phyloP scores from a whole-genome alignment of 192 early-diverging fungal species.

The Cladochytrium replicatum region DNA sequence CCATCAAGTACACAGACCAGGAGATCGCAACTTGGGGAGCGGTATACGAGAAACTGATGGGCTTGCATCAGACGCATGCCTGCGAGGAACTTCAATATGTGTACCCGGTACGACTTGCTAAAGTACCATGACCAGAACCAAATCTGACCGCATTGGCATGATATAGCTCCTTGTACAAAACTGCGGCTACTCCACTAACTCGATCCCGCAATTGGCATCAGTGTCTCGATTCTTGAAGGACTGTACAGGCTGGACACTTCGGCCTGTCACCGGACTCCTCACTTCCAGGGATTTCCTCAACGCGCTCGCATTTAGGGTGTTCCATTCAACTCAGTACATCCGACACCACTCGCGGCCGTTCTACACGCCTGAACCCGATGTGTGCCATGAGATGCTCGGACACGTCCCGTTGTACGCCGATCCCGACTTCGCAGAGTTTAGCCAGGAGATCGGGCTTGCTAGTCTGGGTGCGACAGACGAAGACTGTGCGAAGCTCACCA shows the following conservation, averaged over 20 bases:
- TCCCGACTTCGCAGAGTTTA: slow-evolving; percentile 85
- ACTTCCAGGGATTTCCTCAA: slow-evolving; percentile 92
- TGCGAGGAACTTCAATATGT: slow-evolving; percentile 88
- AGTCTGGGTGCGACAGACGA: slow-evolving; percentile 85
- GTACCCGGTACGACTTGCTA: slow-evolving; percentile 45
- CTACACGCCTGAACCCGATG: slow-evolving; percentile 89
- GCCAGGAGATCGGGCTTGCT: slow-evolving; percentile 89
- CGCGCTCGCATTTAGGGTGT: slow-evolving; percentile 91
- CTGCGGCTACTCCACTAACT: slow-evolving; percentile 73
- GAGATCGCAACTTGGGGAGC: slow-evolving; percentile 80
- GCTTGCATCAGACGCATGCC: slow-evolving; percentile 73
- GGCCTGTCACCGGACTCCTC: slow-evolving; percentile 89
- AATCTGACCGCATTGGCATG: not conserved
- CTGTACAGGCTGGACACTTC: slow-evolving; percentile 88
- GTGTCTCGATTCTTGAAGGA: slow-evolving; percentile 88
- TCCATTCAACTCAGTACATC: slow-evolving; percentile 96
- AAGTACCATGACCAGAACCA: not conserved
- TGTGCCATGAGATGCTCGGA: slow-evolving; percentile 93
- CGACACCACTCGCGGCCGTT: slow-evolving; percentile 83
- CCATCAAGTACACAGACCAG: slow-evolving; percentile 64
- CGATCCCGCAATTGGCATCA: slow-evolving; percentile 83
- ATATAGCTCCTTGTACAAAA: slow-evolving; percentile 66
- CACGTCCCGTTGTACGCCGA: slow-evolving; percentile 63
- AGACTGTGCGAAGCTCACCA: slow-evolving; percentile 83
- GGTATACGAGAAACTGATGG: slow-evolving; percentile 60